Base-by-base conservation (phyloP, 2,329 filamentous ascomycete genomes). In the Cryphonectria parasitica region DNA sequence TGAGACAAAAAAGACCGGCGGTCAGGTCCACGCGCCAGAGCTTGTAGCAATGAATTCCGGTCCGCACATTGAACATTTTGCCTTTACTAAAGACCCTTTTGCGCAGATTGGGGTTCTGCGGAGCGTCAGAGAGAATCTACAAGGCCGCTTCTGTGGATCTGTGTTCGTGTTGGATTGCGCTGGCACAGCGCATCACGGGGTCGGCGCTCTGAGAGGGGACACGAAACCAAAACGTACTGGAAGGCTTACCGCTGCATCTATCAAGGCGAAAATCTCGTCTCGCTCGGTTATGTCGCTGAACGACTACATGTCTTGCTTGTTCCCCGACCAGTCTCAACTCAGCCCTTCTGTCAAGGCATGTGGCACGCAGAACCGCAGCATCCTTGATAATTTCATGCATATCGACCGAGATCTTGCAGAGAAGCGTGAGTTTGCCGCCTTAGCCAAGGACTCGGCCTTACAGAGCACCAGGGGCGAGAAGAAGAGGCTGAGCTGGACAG, bases 371-470 rank as follows among this genome's bases (percentile, higher is more conserved):
- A 34, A 22, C 31, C 49, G 58, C n/a, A 74, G 75, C 43, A 76
- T 80, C 11, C 75, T 82, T 39, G 78, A 81, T 72, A 75, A 76
- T 64, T 71, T 77, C 68, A 78, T 83, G 74, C 68, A 70, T 49
- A 77, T 83, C 45, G 82, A 83, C 74, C 78, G 80, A 63, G 81
- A 83, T 69, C 75, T 80, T 39, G 81, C 79, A 52, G 82, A 83
- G 75, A 80, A 79, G 76, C 80, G 82, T 62, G 82, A 83, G 76
- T 78, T 83, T 54, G 78, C 80, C 0, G 81, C 81, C 69, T 78
- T 83, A 74, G 76, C 77, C 5, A 78, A 77, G 69, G 78, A 79
- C 70, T 75, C 79, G 5, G 72, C 73, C 28, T 70, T 71, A n/a
- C 67, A 68, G 19, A 67, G 58, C 49, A 41, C 43, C 2, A 73